These are phyloP conservation scores for Liriodendron chinense DNA, from an alignment of 164 flowering plant genomes.

Conservation along the genomic window DNA sequence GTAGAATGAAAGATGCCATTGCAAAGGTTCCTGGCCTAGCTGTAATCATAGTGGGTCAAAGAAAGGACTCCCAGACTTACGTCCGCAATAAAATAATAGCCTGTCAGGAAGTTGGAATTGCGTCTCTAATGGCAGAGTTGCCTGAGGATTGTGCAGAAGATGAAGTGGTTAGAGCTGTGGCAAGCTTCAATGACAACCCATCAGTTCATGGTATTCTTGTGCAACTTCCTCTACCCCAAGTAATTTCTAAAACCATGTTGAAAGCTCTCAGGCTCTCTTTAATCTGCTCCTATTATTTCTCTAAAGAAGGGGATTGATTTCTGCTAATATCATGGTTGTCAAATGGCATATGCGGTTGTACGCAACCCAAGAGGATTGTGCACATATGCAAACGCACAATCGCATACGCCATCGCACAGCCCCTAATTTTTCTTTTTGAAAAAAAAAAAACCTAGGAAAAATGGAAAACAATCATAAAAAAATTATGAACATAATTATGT, in stretches of 20 bases:
- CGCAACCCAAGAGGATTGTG: neutral
- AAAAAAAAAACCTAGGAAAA: too few relatives aligned
- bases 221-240: slow-evolving; percentile 95
- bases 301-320: neutral
- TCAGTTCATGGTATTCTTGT: slow-evolving; percentile 87
- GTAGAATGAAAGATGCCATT: slow-evolving; percentile 56
- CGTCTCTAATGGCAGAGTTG: slow-evolving; percentile 42
- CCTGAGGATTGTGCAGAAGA: slow-evolving; percentile 59
- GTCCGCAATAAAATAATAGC: slow-evolving; percentile 75
- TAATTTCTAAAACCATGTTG: slow-evolving; percentile 40
- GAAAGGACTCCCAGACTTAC: slow-evolving; percentile 75
- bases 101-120: slow-evolving; percentile 81
- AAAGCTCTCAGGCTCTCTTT: slow-evolving; percentile 8
- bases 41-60: slow-evolving; percentile 76
- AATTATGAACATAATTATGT: too few relatives aligned
- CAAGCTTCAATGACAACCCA: slow-evolving; percentile 51
- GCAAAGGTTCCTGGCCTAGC: slow-evolving; percentile 83
- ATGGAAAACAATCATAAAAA: too few relatives aligned
- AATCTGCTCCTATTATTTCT: neutral
- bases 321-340: neutral
- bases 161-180: slow-evolving; percentile 49
- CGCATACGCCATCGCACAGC: too few relatives aligned
- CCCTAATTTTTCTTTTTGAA: too few relatives aligned
- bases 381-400: too few relatives aligned
- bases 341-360: neutral